Base-by-base conservation (phyloP, 805 yeast species). In the Candida railenensis region DNA sequence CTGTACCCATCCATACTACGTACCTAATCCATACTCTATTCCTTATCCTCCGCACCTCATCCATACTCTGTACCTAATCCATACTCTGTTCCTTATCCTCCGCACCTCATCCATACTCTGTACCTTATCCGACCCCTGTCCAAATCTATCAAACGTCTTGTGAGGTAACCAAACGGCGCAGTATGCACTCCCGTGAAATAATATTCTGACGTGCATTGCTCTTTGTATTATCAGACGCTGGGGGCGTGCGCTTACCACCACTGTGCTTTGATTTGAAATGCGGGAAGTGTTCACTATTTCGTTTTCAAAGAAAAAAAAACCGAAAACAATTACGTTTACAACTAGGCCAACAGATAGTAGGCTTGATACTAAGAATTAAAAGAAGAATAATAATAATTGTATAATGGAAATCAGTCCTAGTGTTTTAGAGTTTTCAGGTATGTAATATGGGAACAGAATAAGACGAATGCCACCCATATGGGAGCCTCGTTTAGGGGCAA, bases 351-450 rank as follows among this genome's bases (percentile, higher is more conserved):
- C n/a, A n/a, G n/a, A n/a, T n/a, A n/a, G n/a, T n/a, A n/a, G n/a
- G n/a, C n/a, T n/a, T 7, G 14, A 14, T n/a, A 33, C 15, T n/a
- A 8, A 33, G 18, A 33, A 33, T n/a, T 7, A 33, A 33, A 7
- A 33, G 8, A 33, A 8, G 8, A 33, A 33, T 7, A 33, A 14
- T n/a, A 8, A 71, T 49, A 55, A 83, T 89, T 83, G 87, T n/a
- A 71, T 49, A 55, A 83, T 89, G 83, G 87, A 83, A 65, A 83
- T 89, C 54, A 70, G 80, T 44, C 96, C 96, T 50, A 78, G 74
- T 53, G 73, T 76, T 48, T 76, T 89, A 68, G 91, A 85, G 66
- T 89, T 85, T 67, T 80, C 78, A 58, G 85, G 95, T 87, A 78
- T 66, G 94, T 82, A 42, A n/a, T n/a, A n/a, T n/a, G n/a, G n/a